These are phyloP conservation scores for Aspergillus neoniger DNA, from an alignment of 2,329 filamentous ascomycete species.

Conservation along the genomic window DNA sequence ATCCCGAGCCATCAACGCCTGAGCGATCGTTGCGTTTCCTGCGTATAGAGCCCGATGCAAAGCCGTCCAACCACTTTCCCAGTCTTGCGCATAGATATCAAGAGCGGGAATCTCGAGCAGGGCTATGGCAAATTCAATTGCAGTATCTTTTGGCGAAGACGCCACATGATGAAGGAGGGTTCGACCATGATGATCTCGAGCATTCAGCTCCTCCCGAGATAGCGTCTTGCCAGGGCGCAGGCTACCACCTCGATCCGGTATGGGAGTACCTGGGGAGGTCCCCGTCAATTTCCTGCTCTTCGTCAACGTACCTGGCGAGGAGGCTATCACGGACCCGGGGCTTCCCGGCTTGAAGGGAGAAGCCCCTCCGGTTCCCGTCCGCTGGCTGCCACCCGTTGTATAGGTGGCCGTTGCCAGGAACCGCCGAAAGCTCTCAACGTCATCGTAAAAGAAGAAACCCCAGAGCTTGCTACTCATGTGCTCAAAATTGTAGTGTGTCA, in stretches of 20 bases:
- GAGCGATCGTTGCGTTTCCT: constrained; percentile 84
- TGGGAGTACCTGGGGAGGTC: constrained; percentile 51
- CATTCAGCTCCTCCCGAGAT: constrained; percentile 73
- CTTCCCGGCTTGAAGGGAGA: constrained; percentile 33
- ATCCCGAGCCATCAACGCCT: constrained; percentile 78
- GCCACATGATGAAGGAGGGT: constrained; percentile 83
- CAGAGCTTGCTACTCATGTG: constrained; percentile 97
- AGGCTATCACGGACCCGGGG: constrained; percentile 30
- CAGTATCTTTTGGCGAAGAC: constrained; percentile 69
- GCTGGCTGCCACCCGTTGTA: constrained; percentile 40
- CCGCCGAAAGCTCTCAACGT: constrained; percentile 92
- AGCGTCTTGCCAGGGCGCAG: constrained; percentile 38
- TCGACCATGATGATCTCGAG: constrained; percentile 76
- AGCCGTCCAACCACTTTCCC: constrained; percentile 93
- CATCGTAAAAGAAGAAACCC: constrained; percentile 96
- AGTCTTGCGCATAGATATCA: constrained; percentile 84
- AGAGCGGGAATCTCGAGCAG: constrained; percentile 79
- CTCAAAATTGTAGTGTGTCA: constrained; percentile 39
- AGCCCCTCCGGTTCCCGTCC: constrained; percentile 29
- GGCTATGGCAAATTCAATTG: constrained; percentile 72
- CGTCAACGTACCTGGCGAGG: constrained; percentile 42
- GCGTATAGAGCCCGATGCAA: constrained; percentile 87
- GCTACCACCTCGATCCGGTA: constrained; percentile 39
- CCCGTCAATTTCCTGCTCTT: constrained; percentile 50
- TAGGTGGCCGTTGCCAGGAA: constrained; percentile 73